Base-by-base conservation (phyloP, 805 yeast species). In the Kregervanrija pseudodelftensis region DNA sequence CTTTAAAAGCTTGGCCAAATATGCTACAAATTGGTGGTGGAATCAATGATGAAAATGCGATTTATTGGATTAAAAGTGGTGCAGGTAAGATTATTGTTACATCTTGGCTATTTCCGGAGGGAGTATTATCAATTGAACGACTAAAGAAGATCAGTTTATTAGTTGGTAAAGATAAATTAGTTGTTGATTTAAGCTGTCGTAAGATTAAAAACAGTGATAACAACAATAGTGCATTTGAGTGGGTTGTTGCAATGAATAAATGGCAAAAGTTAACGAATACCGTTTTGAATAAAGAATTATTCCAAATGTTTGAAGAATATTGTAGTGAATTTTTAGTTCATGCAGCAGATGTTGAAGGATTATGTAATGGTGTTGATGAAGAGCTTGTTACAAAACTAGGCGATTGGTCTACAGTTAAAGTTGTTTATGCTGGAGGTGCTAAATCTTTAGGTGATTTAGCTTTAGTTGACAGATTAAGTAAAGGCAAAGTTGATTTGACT, bases 311-410 rank as follows among this genome's bases (percentile, higher is more conserved):
- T 35, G 65, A 82, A 8, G 45, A 69, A 40, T 86, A 82, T 64
- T 87, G 97, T 56, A 75, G 79, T 51, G 99, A 93, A 65, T 86
- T 91, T 58, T 67, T 93, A 43, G 82, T 93, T 13, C 99, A 93
- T 66, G 99, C 99, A 3, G 99, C 99, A 0, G 99, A 93, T 64
- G 98, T 93, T 3, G 99, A 93, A 65, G 99, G 99, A 0, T 70
- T 93, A 13, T 93, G 99, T 61, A 75, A 79, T 36, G 99, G 99
- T 1, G 85, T 93, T 32, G 99, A 93, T 58, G 80, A 81, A 58
- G 76, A 79, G 13, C 68, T 93, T 37, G 97, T 93, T 5, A 46
- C 48, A 28, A 74, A 74, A 45, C 67, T 93, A 36, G 88, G 88
- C 16, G 78, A 82, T 52, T 36, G 30, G 15, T 8, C 34, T 2